Evolutionary conservation across 108 stramenopile genomes (phyloP).

Genomic region (Cyclotella baltica): DNA sequence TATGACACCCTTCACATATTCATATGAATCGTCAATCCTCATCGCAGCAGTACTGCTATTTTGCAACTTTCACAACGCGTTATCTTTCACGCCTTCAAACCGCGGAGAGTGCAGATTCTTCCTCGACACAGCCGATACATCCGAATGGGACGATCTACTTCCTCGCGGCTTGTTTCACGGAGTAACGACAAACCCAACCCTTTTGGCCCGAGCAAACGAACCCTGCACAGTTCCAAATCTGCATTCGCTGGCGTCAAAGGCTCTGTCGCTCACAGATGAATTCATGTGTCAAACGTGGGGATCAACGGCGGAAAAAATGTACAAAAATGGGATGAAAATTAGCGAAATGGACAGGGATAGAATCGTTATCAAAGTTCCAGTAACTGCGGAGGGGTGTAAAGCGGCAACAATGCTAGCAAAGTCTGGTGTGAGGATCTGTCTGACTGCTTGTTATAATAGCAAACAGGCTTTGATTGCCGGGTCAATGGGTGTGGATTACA

Average conservation of each 20-base stretch:
- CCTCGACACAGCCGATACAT: conserved; percentile 68
- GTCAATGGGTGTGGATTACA: conserved; percentile 67
- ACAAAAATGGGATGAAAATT: conserved; percentile 63
- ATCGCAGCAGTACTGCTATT: not conserved
- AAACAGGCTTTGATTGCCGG: conserved; percentile 72
- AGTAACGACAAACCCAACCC: conserved; percentile 72
- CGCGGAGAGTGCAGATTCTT: conserved; percentile 66
- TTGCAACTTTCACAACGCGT: not conserved
- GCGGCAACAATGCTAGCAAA: conserved; percentile 64
- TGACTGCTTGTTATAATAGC: conserved; percentile 72
- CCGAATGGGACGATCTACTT: conserved; percentile 64
- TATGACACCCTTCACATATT: too few relatives aligned
- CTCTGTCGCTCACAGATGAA: conserved; percentile 57
- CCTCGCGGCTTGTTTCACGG: conserved; percentile 74
- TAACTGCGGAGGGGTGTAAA: conserved; percentile 58
- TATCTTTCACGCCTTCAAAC: conserved; percentile 38
- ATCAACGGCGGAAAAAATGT: conserved; percentile 59
- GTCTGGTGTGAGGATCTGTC: conserved; percentile 64
- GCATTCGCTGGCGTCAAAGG: conserved; percentile 50
- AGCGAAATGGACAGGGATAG: conserved; percentile 56
- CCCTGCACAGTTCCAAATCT: conserved; percentile 63
- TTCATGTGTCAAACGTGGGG: conserved; percentile 85
- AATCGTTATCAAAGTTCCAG: conserved; percentile 77
- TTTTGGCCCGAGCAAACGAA: conserved; percentile 61
- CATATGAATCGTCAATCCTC: not conserved